Evolutionary conservation across 1,284 basidiomycete species (phyloP), one percentile per base, ranked within the genome.

Genomic region (Boletus calvinii): DNA sequence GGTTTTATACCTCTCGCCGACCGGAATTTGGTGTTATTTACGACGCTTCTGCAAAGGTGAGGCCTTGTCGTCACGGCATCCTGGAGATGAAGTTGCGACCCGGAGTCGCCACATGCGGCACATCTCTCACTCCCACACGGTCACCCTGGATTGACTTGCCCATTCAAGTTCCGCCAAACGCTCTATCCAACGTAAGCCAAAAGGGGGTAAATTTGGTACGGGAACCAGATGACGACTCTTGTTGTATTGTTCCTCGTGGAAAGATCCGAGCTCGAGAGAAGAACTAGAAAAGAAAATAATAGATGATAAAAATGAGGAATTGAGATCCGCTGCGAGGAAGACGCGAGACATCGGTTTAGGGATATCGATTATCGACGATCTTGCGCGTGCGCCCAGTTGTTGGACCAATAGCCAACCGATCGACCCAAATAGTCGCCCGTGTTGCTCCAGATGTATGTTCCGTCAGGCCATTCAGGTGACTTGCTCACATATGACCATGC

Each of bases 1-100:
- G 31, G 18, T 20, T 48, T 48, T 56, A 62, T 62, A 52, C 44
- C n/a, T 41, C 22, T 29, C 13, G 15, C 11, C 46, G 12, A n/a
- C n/a, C n/a, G n/a, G n/a, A n/a, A 35, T 59, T 59, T 61, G 41
- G 22, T 35, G 24, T 40, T 59, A n/a, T 55, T 61, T 55, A 20
- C 32, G 13, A 24, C 2, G 4, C 3, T 31, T 22, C 24, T 37
- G 12, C 11, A 34, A 15, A 22, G 22, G 31, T 1, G 10, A 38
- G 15, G 10, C 31, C 39, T 36, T 8, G 1, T 15, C 31, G 6
- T 30, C 18, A 17, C 26, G 26, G 26, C 1, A 26, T 8, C 26
- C 26, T 26, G 26, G 26, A 26, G 9, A 26, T 26, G 6, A 26
- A 6, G 26, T 26, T 26, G 26, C 26, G 7, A n/a, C n/a, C n/a